These are phyloP conservation scores for Pluteus cervinus DNA, from an alignment of 768 basidiomycete genomes.

Conservation along the genomic window DNA sequence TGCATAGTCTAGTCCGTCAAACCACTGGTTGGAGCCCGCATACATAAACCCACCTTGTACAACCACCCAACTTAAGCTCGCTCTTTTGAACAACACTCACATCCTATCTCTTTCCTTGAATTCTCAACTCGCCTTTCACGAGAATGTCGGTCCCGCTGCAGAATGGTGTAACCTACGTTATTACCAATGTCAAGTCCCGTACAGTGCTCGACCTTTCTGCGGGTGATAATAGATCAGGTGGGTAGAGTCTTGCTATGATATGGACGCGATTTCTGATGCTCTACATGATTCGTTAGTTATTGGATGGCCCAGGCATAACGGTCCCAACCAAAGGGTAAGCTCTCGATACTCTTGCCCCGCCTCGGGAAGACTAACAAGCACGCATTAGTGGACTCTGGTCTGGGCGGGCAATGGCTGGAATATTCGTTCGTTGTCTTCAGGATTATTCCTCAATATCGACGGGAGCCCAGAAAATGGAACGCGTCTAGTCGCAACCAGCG, in stretches of 20 bases:
- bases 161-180: too few relatives aligned
- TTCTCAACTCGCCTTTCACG: too few relatives aligned
- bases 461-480: constrained; percentile 36
- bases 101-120: too few relatives aligned
- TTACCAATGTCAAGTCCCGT: constrained; percentile 32
- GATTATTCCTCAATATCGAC: constrained; percentile 33
- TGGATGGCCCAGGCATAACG: constrained; percentile 31
- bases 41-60: too few relatives aligned
- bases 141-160: too few relatives aligned
- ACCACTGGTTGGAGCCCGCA: too few relatives aligned
- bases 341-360: too few relatives aligned
- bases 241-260: constrained; percentile 8
- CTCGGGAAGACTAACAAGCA: too few relatives aligned
- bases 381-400: constrained; percentile 47
- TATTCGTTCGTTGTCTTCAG: constrained; percentile 35
- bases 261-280: background rate
- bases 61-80: too few relatives aligned
- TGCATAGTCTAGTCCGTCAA: too few relatives aligned
- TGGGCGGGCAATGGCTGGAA: constrained; percentile 31
- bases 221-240: constrained; percentile 32
- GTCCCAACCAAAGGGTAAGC: constrained; percentile 37
- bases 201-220: constrained; percentile 45
- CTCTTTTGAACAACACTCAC: too few relatives aligned
- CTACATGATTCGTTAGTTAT: constrained; percentile 25
- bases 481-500: constrained; percentile 27